Evolutionary conservation across 2,329 filamentous ascomycete species (phyloP).

Genomic region (Hymenoscyphus repandus): DNA sequence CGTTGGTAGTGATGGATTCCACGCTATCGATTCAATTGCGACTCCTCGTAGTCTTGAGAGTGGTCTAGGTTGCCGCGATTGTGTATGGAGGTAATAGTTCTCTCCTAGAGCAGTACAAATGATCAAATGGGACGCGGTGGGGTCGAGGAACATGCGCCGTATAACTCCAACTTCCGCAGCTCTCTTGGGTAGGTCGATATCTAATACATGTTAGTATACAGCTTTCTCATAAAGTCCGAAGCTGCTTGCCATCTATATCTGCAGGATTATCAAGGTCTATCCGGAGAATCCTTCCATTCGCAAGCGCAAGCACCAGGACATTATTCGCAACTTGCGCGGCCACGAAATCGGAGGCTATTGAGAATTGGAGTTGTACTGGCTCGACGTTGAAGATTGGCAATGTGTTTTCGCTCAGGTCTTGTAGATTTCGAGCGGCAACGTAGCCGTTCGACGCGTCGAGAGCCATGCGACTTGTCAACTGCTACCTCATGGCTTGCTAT

Average conservation of each 20-base stretch:
- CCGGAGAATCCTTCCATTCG: slow-evolving; percentile 84
- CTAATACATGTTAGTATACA: slow-evolving; percentile 39
- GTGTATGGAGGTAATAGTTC: slow-evolving; percentile 96
- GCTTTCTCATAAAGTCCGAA: background rate
- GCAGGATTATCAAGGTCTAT: slow-evolving; percentile 92
- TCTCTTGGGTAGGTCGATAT: slow-evolving; percentile 95
- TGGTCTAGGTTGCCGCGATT: slow-evolving; percentile 80
- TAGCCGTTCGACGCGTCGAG: slow-evolving; percentile 69
- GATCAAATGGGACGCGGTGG: slow-evolving; percentile 89
- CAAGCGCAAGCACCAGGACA: slow-evolving; percentile 85
- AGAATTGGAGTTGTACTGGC: slow-evolving; percentile 88
- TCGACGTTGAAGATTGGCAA: slow-evolving; percentile 94
- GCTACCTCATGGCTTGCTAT: slow-evolving; percentile 25
- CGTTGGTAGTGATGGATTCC: slow-evolving; percentile 90
- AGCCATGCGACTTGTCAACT: slow-evolving; percentile 49
- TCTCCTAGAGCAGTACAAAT: slow-evolving; percentile 88
- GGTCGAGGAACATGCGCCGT: slow-evolving; percentile 93
- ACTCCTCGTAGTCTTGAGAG: slow-evolving; percentile 81
- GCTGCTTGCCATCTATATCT: slow-evolving; percentile 76
- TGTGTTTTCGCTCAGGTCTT: slow-evolving; percentile 53
- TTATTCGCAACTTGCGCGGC: slow-evolving; percentile 97
- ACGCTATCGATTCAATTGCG: slow-evolving; percentile 81
- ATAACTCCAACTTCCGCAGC: slow-evolving; percentile 88
- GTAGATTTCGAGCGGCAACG: slow-evolving; percentile 56
- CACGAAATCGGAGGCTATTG: slow-evolving; percentile 90